Base-by-base conservation (phyloP, 257 asterid genomes). In the Solanum neorickii region DNA sequence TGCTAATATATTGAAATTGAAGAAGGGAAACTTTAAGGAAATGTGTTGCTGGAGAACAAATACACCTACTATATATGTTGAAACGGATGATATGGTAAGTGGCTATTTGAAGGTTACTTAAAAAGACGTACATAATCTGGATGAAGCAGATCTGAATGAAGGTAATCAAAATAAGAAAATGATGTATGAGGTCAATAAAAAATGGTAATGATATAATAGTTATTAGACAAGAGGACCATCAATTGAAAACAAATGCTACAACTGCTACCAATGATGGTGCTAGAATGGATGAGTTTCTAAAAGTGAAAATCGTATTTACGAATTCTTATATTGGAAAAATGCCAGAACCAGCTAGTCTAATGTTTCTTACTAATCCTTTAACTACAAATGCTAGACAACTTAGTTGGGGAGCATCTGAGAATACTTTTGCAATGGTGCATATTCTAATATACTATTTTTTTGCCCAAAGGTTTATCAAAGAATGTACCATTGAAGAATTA, bases 401-500 rank as follows among this genome's bases (percentile, higher is more conserved):
- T 35, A 4, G 37, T 35, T 35, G 5, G 5, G 37, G 5, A 35
- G 37, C 37, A 35, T 35, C 6, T 3, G 1, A 35, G 6, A 35
- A 35, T 4, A 35, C 1, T 35, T 5, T 5, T 4, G 1, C 6
- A 35, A 35, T 35, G 37, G 37, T 3, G 37, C 6, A 35, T 35
- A 35, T 5, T 35, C 37, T 35, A 35, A 35, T 35, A 35, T 35
- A 35, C 37, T 5, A 0, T 4, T 4, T 35, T 4, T 35, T 1
- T 1, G 37, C 35, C 2, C 73, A 12, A 15, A 5, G 35, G 73
- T 66, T 12, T 56, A 69, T 46, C 86, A 25, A 35, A 66, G 74
- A 70, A 85, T 88, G 88, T 87, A 92, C 91, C 92, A 94, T 86
- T 29, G 91, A 80, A 75, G 86, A 86, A 82, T 86, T 85, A 87